phyloP scores from a whole-genome alignment of 1,284 basidiomycete genomes.

The Puccinia triticina region DNA sequence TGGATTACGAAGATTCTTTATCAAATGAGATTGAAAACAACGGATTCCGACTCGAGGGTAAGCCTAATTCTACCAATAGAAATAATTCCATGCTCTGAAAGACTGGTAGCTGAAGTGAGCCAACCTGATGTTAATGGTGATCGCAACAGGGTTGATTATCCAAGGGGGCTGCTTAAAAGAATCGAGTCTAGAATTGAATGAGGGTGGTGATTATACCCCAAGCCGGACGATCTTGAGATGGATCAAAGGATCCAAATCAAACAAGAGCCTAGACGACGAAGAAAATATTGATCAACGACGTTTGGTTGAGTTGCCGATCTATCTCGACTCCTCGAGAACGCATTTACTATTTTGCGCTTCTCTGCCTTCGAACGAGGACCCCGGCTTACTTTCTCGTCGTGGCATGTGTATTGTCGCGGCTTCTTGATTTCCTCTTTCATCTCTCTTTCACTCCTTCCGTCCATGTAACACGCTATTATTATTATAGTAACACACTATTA shows the following conservation, averaged over 20 bases:
- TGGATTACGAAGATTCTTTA: constrained; percentile 69
- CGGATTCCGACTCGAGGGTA: constrained; percentile 83
- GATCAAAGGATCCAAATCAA: constrained; percentile 10
- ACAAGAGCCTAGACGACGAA: not conserved
- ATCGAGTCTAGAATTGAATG: constrained; percentile 73
- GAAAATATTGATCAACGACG: not conserved
- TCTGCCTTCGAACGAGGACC: constrained; percentile 30
- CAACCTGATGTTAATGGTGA: constrained; percentile 12
- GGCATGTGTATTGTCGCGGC: constrained; percentile 41
- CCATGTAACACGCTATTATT: not conserved
- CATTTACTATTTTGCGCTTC: constrained; percentile 42
- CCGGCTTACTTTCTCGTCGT: constrained; percentile 37
- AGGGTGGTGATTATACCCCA: constrained; percentile 64
- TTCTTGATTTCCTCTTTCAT: not conserved
- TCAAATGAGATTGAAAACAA: constrained; percentile 61
- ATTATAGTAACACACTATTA: no score
- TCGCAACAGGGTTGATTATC: constrained; percentile 71
- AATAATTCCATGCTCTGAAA: not conserved
- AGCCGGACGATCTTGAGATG: constrained; percentile 29
- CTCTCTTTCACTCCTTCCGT: not conserved
- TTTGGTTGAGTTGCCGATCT: constrained; percentile 28
- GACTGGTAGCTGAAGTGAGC: constrained; percentile 55
- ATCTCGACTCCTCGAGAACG: constrained; percentile 46
- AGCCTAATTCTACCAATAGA: constrained; percentile 56
- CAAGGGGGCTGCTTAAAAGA: constrained; percentile 79